Base-by-base conservation (phyloP, 331 rosid species). In the Pyracantha coccinea region DNA sequence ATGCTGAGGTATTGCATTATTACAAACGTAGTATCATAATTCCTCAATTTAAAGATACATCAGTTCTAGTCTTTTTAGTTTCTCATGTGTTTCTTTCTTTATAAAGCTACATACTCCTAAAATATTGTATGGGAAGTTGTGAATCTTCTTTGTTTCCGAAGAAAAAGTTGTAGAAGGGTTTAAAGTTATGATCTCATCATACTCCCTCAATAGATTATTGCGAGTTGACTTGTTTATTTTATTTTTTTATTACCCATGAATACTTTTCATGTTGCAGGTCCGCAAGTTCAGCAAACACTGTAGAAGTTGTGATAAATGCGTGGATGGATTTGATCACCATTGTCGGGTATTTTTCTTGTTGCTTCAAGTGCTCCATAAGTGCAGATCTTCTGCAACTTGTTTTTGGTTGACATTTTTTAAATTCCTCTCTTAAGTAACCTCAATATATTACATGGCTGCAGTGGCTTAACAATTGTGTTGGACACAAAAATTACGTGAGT, bases 401-500 rank as follows among this genome's bases (percentile, higher is more conserved):
- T 72, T 72, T 85, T 20, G 6, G 35, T 62, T 75, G 65, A 72
- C 69, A 55, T 62, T 14, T 64, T 68, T 58, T 71, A 23, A 21
- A 60, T 25, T 73, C 76, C 67, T 64, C 35, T 74, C 77, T 65
- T 47, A 73, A 69, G 41, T 83, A 74, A 75, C 73, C 9, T 77
- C 77, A 76, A 62, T 88, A 50, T 75, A 27, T 83, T 75, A 58
- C 54, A 38, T 84, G 82, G 84, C 75, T 86, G 91, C 96, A 93
- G 98, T 93, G 97, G 98, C 98, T 93, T 78, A 93, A 93, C 84
- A 93, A 93, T 75, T 93, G 98, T 24, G 98, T 93, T 80, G 98
- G 98, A 79, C 90, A 79, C 80, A 93, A 91, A 82, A 93, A 93
- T 83, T 93, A 93, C 75, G 78, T 74, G 32, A 89, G 93, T 73